Base-by-base conservation (phyloP, 139 green algal species). In the Trebouxia sp. region DNA sequence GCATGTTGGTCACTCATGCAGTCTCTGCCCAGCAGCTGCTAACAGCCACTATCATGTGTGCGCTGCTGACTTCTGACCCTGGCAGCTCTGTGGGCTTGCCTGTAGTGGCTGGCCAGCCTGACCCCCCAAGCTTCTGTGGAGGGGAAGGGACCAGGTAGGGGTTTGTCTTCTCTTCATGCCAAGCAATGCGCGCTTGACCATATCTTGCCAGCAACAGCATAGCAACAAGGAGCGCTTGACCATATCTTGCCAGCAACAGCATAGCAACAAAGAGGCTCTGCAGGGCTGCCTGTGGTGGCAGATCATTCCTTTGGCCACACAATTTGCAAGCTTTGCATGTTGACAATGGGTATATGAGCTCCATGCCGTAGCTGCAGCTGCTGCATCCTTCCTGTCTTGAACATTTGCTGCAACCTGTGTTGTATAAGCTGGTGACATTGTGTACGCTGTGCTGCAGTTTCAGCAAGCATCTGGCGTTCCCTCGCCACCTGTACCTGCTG, bases 1-100 rank as follows among this genome's bases (percentile, higher is more conserved):
- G 50, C 50, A 58, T 5, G 26, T 17, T 56, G 12, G 48, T 56
- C 48, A 12, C 74, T 39, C 74, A 81, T 38, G 62, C 81, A 26
- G 74, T 47, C 5, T 55, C 81, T n/a, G 81, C 81, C 14, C 50
- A 70, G 58, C 81, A 78, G 56, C 74, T 85, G 74, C 81, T 85
- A 4, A 76, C 74, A 41, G 30, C 56, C 10, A 78, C 56, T 20
- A 17, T 85, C 17, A 66, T 85, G 56, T 30, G 72, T 51, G 55
- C 62, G 1, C 35, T 69, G 48, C 24, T 47, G 38, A 62, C 67
- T 6, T 58, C 48, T 30, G 47, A 75, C 26, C 76, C 38, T 42
- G 51, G 37, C 11, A 10, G 28, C 3, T 48, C 65, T 26, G 10
- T 41, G 6, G 67, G 47, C 20, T 11, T 69, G 6, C 11, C 67